Percentiles rank a stretch among this genome's conserved stretches.
Conservation (phyloP, 1,139 yeast genomes). For the Geotrichum australiense region DNA sequence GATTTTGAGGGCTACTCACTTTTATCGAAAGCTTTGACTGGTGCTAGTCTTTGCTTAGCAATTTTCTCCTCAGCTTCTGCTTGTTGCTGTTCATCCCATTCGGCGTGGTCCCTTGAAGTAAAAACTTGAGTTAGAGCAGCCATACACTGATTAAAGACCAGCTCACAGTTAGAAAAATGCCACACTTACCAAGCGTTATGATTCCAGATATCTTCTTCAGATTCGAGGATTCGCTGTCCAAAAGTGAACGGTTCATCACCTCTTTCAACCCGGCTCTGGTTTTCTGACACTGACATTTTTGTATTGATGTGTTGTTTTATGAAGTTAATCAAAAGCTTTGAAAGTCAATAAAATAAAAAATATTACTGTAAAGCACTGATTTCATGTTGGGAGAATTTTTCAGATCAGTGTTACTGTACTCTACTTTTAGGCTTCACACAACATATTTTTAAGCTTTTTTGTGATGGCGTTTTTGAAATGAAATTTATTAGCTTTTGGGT, state of each 20-base stretch:
- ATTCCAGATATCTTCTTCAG: constrained; percentile 71
- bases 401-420: no score
- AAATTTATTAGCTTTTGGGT: no score
- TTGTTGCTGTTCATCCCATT: constrained; percentile 91
- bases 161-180: no score
- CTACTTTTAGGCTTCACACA: no score
- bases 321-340: no score
- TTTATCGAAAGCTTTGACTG: constrained; percentile 83
- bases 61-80: constrained; percentile 69
- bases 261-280: constrained; percentile 34
- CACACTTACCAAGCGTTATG: constrained; percentile 71
- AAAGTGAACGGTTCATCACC: constrained; percentile 87
- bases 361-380: no score
- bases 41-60: constrained; percentile 65
- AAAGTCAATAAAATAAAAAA: no score
- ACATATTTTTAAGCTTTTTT: no score
- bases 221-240: constrained; percentile 73
- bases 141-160: no score
- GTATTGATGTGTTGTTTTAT: no score
- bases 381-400: no score
- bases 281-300: constrained; percentile 3
- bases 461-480: no score
- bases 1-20: constrained; percentile 21
- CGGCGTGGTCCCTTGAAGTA: constrained; percentile 67
- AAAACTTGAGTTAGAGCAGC: neutral